Base-by-base conservation (phyloP, 73 alveolate genomes). In the Blepharisma stoltei region DNA sequence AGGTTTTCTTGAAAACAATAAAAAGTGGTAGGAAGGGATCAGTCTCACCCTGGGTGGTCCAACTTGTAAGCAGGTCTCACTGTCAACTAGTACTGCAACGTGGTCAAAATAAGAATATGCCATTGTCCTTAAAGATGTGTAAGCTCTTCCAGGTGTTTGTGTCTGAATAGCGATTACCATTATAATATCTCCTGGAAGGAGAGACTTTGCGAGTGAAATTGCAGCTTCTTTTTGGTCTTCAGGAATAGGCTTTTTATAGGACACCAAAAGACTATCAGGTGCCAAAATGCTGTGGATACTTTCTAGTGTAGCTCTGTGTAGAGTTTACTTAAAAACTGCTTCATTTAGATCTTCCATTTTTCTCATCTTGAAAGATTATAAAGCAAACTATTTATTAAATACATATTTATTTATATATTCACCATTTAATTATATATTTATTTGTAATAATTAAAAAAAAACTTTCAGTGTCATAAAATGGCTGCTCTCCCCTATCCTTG, bases 91-190 rank as follows among this genome's bases (percentile, higher is more conserved):
- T 0, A 60, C 73, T 20, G 73, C 73, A 25, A 60, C 73, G 23
- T 60, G 73, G 73, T 60, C 73, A 38, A 60, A 60, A 60, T 60
- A 60, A 20, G 73, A 60, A 25, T 25, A 20, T n/a, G 73, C 73
- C 46, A 60, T 20, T 9, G 73, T 14, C 5, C 73, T 60, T 8
- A 60, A 38, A 14, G 23, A n/a, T 60, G 14, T 38, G 73, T 60
- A 60, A 20, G 18, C 5, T 60, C 18, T 18, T 25, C 11, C 18
- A 14, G 73, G 73, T 18, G 73, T 60, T 25, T 25, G 38, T n/a
- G 73, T 60, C 73, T 60, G 46, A 20, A 60, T 60, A 38, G 2
- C 0, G n/a, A 18, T 60, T 60, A 60, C 73, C 38, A 60, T 8
- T 18, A 60, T 60, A 20, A 60, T 60, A 25, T 60, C 73, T 25